Percentiles rank a stretch among this genome's conserved stretches.
These are phyloP conservation scores for Ampelocalamus luodianensis DNA, from an alignment of 176 grass and related monocot species.

Conservation along the genomic window DNA sequence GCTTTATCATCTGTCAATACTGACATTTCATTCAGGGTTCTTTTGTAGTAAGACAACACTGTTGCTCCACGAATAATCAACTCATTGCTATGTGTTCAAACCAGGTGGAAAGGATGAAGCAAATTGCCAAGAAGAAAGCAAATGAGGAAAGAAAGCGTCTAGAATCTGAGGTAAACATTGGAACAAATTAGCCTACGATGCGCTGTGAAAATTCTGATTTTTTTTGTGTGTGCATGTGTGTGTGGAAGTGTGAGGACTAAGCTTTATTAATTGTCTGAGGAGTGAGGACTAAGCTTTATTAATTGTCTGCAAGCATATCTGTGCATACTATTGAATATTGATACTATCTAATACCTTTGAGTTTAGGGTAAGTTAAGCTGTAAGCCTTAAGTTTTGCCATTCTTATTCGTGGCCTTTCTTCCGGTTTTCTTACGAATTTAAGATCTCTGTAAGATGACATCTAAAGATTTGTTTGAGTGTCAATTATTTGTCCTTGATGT, in stretches of 20 bases:
- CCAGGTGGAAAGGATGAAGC: conserved; percentile 85
- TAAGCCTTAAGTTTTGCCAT: background rate
- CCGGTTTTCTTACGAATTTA: background rate
- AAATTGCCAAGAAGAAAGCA: conserved; percentile 90
- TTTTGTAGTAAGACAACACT: background rate
- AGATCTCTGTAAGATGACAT: background rate
- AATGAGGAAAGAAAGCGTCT: conserved; percentile 83
- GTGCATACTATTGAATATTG: background rate
- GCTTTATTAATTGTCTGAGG: conserved; percentile 2
- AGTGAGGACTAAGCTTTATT: background rate
- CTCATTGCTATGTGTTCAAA: conserved; percentile 40
- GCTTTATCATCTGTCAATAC: conserved; percentile 9
- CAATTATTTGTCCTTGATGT: background rate
- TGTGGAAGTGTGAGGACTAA: background rate
- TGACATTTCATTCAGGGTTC: conserved; percentile 22
- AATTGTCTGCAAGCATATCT: conserved; percentile 1
- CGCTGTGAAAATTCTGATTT: background rate
- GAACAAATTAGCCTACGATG: background rate
- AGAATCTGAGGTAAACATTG: conserved; percentile 76
- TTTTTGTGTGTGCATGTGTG: background rate
- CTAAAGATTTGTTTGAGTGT: background rate
- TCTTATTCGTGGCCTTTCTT: background rate
- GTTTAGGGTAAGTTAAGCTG: background rate
- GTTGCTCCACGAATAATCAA: background rate
- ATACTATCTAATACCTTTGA: conserved; percentile 18